A percentile compares a stretch with the other conserved stretches of the same genome.
These are phyloP conservation scores for Sarocladiaceae sp. DNA, from an alignment of 2,329 filamentous ascomycete species.

Conservation along the genomic window DNA sequence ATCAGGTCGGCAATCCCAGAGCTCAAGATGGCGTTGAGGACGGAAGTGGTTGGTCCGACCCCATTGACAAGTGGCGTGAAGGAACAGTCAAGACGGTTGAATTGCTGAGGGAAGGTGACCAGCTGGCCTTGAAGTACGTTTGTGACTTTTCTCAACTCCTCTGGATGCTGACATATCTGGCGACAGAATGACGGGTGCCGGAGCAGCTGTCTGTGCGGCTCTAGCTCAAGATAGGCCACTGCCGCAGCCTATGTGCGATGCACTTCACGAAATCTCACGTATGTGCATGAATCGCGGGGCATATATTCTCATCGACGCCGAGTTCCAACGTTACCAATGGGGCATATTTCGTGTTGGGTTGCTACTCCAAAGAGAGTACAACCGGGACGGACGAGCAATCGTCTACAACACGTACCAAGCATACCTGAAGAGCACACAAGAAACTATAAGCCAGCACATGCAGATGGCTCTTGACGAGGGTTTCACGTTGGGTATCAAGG, in stretches of 20 bases:
- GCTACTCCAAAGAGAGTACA: constrained; percentile 31
- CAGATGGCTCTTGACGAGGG: constrained; percentile 33
- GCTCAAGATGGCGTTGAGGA: constrained; percentile 31
- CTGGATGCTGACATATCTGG: too few relatives aligned
- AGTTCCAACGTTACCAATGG: constrained; percentile 37
- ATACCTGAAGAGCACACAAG: constrained; percentile 43
- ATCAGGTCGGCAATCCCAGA: constrained; percentile 16
- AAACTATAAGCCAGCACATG: constrained; percentile 38
- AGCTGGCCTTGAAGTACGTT: too few relatives aligned
- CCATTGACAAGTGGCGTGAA: too few relatives aligned
- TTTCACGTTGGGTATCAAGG: constrained; percentile 49
- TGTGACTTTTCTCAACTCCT: too few relatives aligned
- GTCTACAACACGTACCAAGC: constrained; percentile 50
- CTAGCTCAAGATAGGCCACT: too few relatives aligned
- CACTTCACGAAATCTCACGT: constrained; percentile 32
- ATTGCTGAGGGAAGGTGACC: too few relatives aligned
- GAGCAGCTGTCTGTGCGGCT: too few relatives aligned
- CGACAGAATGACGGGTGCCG: too few relatives aligned
- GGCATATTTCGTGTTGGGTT: constrained; percentile 28
- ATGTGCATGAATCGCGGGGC: constrained; percentile 31
- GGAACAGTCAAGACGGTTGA: too few relatives aligned
- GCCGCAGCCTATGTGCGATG: constrained; percentile 35
- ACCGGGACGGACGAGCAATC: constrained; percentile 26
- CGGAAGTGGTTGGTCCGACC: too few relatives aligned
- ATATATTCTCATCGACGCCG: constrained; percentile 39